phyloP scores from a whole-genome alignment of 148 eudicot genomes.

The Dianthus caryophyllus region DNA sequence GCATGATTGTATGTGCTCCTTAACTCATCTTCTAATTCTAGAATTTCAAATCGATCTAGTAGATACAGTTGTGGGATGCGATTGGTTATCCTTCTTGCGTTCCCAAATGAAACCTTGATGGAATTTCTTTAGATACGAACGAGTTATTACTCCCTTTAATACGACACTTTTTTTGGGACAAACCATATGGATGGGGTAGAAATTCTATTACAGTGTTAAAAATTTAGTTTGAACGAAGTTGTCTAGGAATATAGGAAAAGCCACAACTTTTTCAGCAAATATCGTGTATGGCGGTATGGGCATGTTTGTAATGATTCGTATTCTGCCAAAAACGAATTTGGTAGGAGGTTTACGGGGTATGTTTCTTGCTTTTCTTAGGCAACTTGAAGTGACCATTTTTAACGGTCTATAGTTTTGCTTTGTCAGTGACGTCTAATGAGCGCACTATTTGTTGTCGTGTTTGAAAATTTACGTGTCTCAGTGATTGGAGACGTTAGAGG shows the following conservation, averaged over 20 bases:
- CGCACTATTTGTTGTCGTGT: not conserved
- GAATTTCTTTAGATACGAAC: not conserved
- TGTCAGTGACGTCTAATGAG: too few relatives aligned
- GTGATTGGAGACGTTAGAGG: slow-evolving; percentile 98
- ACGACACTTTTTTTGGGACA: not conserved
- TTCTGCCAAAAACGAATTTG: too few relatives aligned
- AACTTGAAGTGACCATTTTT: not conserved
- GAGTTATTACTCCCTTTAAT: not conserved
- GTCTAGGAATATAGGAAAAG: not conserved
- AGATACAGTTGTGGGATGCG: not conserved
- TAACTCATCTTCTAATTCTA: not conserved
- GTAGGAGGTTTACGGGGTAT: too few relatives aligned
- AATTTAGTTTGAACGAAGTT: not conserved
- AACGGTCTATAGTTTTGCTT: too few relatives aligned
- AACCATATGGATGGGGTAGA: slow-evolving; percentile 1
- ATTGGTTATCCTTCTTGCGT: not conserved
- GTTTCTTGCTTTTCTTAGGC: not conserved
- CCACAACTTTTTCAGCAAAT: too few relatives aligned
- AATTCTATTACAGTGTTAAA: not conserved
- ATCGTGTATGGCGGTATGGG: too few relatives aligned
- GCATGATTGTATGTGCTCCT: slow-evolving; percentile 61
- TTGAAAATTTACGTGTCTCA: slow-evolving; percentile 16
- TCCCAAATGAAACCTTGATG: not conserved
- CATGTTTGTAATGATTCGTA: too few relatives aligned
- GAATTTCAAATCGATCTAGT: not conserved